Conservation (phyloP, 73 alveolate genomes). For the Breviolum minutum region DNA sequence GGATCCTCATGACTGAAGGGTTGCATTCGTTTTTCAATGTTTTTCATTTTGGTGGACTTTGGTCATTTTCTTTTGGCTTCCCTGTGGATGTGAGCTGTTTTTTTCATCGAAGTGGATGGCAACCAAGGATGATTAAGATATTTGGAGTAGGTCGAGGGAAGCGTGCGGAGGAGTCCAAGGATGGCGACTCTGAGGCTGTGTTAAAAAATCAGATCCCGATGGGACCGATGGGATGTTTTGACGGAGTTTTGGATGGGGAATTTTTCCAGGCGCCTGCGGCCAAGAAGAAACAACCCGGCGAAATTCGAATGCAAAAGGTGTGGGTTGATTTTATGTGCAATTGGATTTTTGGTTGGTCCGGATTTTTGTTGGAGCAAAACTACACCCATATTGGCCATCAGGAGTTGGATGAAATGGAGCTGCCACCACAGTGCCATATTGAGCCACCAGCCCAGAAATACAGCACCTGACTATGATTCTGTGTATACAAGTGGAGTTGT, state of each 20-base stretch:
- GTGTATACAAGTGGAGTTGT: too few relatives aligned
- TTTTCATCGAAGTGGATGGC: too few relatives aligned
- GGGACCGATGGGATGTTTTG: not conserved
- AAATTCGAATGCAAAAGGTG: constrained; percentile 95
- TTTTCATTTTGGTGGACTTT: too few relatives aligned
- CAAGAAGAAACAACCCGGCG: constrained; percentile 80
- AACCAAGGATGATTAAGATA: constrained; percentile 74
- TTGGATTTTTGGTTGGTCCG: too few relatives aligned
- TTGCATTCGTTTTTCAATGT: not conserved
- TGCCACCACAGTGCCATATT: constrained; percentile 93
- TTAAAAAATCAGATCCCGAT: too few relatives aligned
- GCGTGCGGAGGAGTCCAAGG: constrained; percentile 87
- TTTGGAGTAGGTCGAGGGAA: constrained; percentile 93
- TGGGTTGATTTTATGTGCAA: too few relatives aligned
- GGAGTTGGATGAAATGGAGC: constrained; percentile 94
- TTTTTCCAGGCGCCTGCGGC: constrained; percentile 42
- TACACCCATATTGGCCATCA: not conserved
- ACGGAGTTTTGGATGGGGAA: not conserved
- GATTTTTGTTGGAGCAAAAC: not conserved
- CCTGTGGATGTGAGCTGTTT: too few relatives aligned
- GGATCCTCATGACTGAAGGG: not conserved
- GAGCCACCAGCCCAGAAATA: constrained; percentile 5
- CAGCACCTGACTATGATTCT: not conserved
- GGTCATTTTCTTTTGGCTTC: too few relatives aligned
- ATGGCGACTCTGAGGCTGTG: constrained; percentile 47